These are phyloP conservation scores for Boletus rubescentipes DNA, from an alignment of 768 basidiomycete genomes.

Conservation along the genomic window DNA sequence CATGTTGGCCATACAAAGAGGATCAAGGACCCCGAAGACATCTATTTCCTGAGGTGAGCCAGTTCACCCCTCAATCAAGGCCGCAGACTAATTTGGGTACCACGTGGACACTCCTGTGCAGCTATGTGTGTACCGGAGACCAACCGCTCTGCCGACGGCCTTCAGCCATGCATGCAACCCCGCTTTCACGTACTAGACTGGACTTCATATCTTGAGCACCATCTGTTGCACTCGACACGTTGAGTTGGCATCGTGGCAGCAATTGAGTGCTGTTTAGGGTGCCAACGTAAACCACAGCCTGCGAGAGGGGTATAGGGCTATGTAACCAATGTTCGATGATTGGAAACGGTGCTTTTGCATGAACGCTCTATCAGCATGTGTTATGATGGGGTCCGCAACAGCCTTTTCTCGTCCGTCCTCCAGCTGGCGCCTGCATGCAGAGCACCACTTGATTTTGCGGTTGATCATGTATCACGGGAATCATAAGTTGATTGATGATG, in stretches of 20 bases:
- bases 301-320: constrained; percentile 23
- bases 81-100: neutral
- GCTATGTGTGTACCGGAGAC: constrained; percentile 21
- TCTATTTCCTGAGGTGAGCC: constrained; percentile 16
- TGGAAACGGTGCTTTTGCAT: constrained; percentile 11
- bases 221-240: constrained; percentile 21
- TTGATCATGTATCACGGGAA: constrained; percentile 27
- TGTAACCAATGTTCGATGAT: constrained; percentile 13
- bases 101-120: constrained; percentile 20
- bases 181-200: constrained; percentile 27
- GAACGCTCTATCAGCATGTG: constrained; percentile 16
- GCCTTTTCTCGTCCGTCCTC: constrained; percentile 9
- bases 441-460: constrained; percentile 10
- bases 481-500: constrained; percentile 15
- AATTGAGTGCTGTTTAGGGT: constrained; percentile 26
- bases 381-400: constrained; percentile 12
- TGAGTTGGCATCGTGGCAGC: constrained; percentile 21
- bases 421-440: constrained; percentile 18
- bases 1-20: neutral
- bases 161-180: constrained; percentile 16
- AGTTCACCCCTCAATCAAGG: constrained; percentile 14
- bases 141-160: constrained; percentile 24
- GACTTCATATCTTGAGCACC: constrained; percentile 22
- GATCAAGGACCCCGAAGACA: constrained; percentile 26
- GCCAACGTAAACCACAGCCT: constrained; percentile 31